Base-by-base conservation (phyloP, 2,329 filamentous ascomycete species). In the Mariannaea elegans region DNA sequence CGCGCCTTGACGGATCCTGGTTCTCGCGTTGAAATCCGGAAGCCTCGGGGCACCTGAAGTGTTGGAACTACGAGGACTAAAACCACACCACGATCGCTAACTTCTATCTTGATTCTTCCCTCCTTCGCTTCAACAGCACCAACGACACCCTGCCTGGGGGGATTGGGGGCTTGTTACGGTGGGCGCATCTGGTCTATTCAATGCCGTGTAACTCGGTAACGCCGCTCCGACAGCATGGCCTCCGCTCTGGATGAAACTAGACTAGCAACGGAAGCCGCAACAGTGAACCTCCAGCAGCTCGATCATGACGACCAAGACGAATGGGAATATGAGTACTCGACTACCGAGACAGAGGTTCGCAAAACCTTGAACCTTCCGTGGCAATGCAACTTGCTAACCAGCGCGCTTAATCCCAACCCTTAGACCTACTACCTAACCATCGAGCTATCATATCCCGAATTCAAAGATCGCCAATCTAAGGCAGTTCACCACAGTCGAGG, bases 281-380 rank as follows among this genome's bases (percentile, higher is more conserved):
- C 69, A 8, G 50, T 76, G 41, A 46, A 56, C 7, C 46, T 76
- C 24, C 70, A 76, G n/a, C 65, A 72, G 34, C 56, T 72, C 14
- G 57, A 64, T 21, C 61, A 62, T 9, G 77, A 79, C 24, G 82
- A 81, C 6, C 79, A 87, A 59, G 84, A 89, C 47, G 86, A 88
- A 49, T 90, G 86, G 85, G 87, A 90, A 68, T 89, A 89, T 65
- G 87, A 90, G 65, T 90, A 90, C 68, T 89, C 87, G 0, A 75
- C 78, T 3, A 87, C 85, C 0, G 86, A 90, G 68, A 87, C 81
- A 13, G 87, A 90, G 79, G 87, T 85, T 23, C 32, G 31, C 27
- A 46, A 3, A 16, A 12, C 13, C 45, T 39, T 42, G 12, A n/a
- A 9, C 8, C 38, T 9, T 56, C 32, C 34, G 49, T 13, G 12